These are phyloP conservation scores for Nissolia schottii DNA, from an alignment of 306 rosid genomes.

Conservation along the genomic window DNA sequence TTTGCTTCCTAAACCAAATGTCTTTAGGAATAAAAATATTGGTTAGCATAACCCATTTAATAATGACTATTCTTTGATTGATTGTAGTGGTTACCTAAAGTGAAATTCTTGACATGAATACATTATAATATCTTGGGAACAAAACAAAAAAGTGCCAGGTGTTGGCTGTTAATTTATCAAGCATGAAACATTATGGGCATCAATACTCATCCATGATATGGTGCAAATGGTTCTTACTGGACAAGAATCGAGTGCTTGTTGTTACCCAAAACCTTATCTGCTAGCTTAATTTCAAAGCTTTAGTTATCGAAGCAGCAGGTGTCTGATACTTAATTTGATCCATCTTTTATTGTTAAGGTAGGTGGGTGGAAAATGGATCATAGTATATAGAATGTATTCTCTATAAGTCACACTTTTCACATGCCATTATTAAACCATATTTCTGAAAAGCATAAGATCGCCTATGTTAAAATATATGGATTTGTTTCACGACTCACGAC, in stretches of 20 bases:
- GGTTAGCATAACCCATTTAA: too few species aligned
- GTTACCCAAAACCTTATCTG: constrained; percentile 9
- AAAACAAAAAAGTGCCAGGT: neutral
- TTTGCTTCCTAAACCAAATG: too few species aligned
- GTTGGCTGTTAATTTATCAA: constrained; percentile 4
- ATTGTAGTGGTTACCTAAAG: neutral
- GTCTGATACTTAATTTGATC: neutral
- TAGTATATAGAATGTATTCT: neutral
- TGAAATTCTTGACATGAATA: neutral
- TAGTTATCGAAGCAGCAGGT: neutral
- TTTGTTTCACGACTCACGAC: neutral
- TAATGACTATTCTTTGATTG: neutral
- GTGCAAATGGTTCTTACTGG: neutral
- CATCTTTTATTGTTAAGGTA: neutral
- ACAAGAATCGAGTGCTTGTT: constrained; percentile 14
- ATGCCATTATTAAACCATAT: neutral
- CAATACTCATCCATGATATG: neutral
- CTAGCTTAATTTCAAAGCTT: neutral
- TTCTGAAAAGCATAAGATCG: neutral
- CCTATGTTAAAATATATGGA: neutral
- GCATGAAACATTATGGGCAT: constrained; percentile 9
- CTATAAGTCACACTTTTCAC: constrained; percentile 8
- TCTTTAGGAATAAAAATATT: too few species aligned
- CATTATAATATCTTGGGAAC: neutral
- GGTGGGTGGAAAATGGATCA: neutral